Base-by-base conservation (phyloP, 192 early-diverging fungal genomes). In the Backusella liffmaniae region DNA sequence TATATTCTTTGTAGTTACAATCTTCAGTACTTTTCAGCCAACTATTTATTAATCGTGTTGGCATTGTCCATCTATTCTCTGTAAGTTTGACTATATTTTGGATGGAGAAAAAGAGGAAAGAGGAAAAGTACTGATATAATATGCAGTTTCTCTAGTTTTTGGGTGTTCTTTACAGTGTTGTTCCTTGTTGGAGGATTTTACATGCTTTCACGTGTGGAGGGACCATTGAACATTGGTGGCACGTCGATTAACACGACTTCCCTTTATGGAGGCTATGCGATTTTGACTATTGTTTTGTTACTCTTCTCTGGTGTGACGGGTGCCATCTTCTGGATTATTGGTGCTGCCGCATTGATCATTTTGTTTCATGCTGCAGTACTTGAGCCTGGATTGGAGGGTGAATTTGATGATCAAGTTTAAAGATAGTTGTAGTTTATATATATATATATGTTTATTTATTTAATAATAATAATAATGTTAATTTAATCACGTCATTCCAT, bases 261-360 rank as follows among this genome's bases (percentile, higher is more conserved):
- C 51, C 70, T 90, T 70, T 86, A 88, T 79, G 79, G 74, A 12
- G 72, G 34, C n/a, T 79, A 87, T 41, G 80, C 83, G 46, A 67
- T 72, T 37, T 73, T 82, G 41, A 84, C 87, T 5, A 77, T 90
- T 65, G 39, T 84, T 39, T 76, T 91, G 18, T 83, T 91, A 59
- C 82, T 84, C 66, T 78, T 91, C 71, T 88, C 86, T 34, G 83
- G 82, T 13, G 79, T 86, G 18, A 80, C 85, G 1, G 85, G 86
- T 10, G 85, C 84, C 26, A 79, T 90, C 44, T 89, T 90, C 59
- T 90, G 89, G 89, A 84, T 89, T 70, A 76, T 88, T 73, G 88
- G 88, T 67, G 89, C 89, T 59, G 86, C 86, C 69, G 87, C 87
- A 37, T 76, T 87, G 42, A 72, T 82, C n/a, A 81, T 90, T 73